Base-by-base conservation (phyloP, 225 moss, liverwort and hornwort species). In the Pleurozium schreberi region DNA sequence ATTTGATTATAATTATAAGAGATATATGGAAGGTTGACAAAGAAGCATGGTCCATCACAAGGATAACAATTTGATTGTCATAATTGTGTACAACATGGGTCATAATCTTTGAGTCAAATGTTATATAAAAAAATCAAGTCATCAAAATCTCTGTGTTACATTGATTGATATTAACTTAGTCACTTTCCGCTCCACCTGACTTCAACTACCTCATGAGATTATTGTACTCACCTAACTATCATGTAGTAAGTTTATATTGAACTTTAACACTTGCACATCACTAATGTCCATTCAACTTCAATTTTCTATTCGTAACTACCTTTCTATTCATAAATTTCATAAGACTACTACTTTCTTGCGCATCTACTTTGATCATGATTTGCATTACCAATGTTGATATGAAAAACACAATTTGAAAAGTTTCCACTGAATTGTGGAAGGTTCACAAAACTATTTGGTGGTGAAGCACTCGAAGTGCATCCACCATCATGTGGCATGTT, bases 111-210 rank as follows among this genome's bases (percentile, higher is more conserved):
- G 8, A 25, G 26, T 3, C 22, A 40, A 40, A 42, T 68, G 5
- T 70, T 70, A 40, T 40, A 40, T 70, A 8, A 70, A 68, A 42
- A 70, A 23, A 69, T 8, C 68, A n/a, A 67, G 23, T 40, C 23
- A 12, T 23, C 40, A 42, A 25, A 14, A 69, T 69, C 23, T 14
- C 14, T n/a, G 1, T n/a, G 12, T 11, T 23, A 23, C 23, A 23
- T 14, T 4, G 8, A 8, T 42, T 4, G 5, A 9, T 43, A 43
- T 43, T 71, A 42, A 4, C 14, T 42, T 69, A 40, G 14, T 25
- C 14, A 43, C 0, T n/a, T 4, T 8, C 5, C 1, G 14, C 14
- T 42, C 26, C 9, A 42, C 4, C 0, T 40, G 19, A 42, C 8
- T 69, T 25, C 25, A 42, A 43, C 15, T 42, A 71, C 0, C 42